Percentiles rank a stretch among this genome's conserved stretches.
phyloP scores from a whole-genome alignment of 176 grass and related monocot genomes.

The Ampelocalamus luodianensis region DNA sequence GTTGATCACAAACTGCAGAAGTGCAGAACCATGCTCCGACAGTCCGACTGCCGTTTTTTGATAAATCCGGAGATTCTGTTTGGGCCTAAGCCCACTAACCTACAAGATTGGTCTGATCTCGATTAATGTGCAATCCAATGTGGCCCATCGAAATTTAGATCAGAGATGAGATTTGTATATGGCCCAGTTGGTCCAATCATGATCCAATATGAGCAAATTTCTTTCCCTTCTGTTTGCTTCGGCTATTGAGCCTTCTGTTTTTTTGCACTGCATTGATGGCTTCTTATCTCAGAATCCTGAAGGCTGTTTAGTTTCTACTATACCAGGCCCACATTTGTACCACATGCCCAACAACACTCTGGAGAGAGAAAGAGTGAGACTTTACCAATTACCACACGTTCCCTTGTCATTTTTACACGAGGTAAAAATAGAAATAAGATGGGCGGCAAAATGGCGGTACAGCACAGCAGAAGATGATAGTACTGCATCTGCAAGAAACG shows the following conservation, averaged over 20 bases:
- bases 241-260: neutral
- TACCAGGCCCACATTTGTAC: too few species aligned
- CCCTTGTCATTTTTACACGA: neutral
- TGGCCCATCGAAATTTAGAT: neutral
- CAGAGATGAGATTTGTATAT: neutral
- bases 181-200: neutral
- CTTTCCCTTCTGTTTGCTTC: neutral
- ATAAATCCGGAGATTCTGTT: too few species aligned
- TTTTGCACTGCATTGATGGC: too few species aligned
- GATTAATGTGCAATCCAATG: neutral
- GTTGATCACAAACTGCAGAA: neutral
- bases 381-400: neutral
- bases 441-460: slow-evolving; percentile 1
- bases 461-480: neutral
- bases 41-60: neutral
- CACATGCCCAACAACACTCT: neutral
- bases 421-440: neutral
- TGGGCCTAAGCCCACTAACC: too few species aligned
- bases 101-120: neutral
- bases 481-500: slow-evolving; percentile 1
- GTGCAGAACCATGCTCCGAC: neutral
- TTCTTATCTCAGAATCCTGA: neutral
- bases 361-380: too few species aligned
- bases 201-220: neutral
- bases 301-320: neutral